phyloP scores from a whole-genome alignment of 345 rosid genomes.

The Balakata baccata region DNA sequence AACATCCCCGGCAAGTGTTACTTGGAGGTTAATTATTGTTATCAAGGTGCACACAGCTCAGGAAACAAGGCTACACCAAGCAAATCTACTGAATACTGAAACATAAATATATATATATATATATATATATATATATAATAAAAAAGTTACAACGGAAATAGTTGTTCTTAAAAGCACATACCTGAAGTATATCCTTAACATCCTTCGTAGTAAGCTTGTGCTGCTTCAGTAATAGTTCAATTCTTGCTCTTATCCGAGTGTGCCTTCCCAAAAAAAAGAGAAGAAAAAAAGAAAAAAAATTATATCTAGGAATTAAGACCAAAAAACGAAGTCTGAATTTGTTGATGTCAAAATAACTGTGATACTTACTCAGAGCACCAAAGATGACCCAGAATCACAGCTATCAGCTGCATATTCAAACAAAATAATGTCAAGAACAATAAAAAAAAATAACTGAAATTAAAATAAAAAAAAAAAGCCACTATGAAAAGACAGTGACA shows the following conservation, averaged over 20 bases:
- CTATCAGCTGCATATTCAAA: constrained; percentile 61
- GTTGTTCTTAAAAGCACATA: constrained; percentile 24
- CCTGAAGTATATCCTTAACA: constrained; percentile 81
- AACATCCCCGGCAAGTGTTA: too few relatives aligned
- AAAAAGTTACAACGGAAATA: too few relatives aligned
- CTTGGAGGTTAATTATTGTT: too few relatives aligned
- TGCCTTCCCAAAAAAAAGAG: constrained; percentile 45
- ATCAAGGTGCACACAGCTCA: too few relatives aligned
- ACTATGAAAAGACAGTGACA: background rate
- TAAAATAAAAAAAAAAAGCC: background rate
- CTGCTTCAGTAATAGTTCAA: constrained; percentile 85
- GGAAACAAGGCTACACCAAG: too few relatives aligned
- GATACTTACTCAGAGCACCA: constrained; percentile 95
- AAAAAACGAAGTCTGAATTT: constrained; percentile 7
- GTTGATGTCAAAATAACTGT: background rate
- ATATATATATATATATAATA: too few relatives aligned
- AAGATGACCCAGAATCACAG: constrained; percentile 81
- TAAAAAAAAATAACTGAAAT: background rate
- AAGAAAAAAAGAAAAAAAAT: background rate
- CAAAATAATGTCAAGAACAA: background rate
- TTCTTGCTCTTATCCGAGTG: constrained; percentile 68
- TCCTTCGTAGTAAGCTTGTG: constrained; percentile 75
- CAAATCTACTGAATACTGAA: too few relatives aligned
- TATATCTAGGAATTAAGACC: background rate
- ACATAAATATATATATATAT: too few relatives aligned